A percentile compares a stretch with the other conserved stretches of the same genome.
Evolutionary conservation across 176 grass and related monocot genomes (phyloP).

Genomic region (Cenchrus purpureus): DNA sequence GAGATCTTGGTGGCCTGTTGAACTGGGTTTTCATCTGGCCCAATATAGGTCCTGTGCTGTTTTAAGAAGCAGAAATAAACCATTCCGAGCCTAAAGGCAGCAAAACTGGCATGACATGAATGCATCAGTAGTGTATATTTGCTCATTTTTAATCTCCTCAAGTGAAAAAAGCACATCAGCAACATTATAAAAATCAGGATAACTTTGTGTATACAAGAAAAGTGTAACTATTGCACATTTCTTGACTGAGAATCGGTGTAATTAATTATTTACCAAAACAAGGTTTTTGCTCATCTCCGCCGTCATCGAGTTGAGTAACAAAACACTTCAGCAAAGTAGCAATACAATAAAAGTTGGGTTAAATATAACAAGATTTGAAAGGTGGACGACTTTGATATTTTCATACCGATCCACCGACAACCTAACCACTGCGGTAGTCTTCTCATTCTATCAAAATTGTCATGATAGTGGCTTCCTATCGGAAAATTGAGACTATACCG

Average conservation of each 20-base stretch:
- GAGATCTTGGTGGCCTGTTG: not conserved
- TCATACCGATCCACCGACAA: not conserved
- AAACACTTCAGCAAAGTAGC: not conserved
- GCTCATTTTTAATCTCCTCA: not conserved
- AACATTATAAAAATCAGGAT: not conserved
- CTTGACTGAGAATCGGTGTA: not conserved
- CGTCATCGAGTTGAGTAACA: not conserved
- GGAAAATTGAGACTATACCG: not conserved
- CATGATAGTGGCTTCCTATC: not conserved
- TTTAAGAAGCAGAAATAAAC: not conserved
- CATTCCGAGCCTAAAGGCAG: not conserved
- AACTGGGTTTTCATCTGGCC: not conserved
- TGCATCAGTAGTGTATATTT: not conserved
- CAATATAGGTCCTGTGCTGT: not conserved
- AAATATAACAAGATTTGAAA: no score
- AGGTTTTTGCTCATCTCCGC: no score
- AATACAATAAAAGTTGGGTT: not conserved
- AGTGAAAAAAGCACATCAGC: not conserved
- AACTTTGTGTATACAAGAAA: no score
- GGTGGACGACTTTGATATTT: not conserved
- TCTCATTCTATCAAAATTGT: not conserved
- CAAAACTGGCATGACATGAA: not conserved
- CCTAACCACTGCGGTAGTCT: rapidly evolving
- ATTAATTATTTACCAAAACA: not conserved
- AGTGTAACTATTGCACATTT: not conserved